phyloP scores from a whole-genome alignment of 306 rosid genomes.

The Vicia villosa region DNA sequence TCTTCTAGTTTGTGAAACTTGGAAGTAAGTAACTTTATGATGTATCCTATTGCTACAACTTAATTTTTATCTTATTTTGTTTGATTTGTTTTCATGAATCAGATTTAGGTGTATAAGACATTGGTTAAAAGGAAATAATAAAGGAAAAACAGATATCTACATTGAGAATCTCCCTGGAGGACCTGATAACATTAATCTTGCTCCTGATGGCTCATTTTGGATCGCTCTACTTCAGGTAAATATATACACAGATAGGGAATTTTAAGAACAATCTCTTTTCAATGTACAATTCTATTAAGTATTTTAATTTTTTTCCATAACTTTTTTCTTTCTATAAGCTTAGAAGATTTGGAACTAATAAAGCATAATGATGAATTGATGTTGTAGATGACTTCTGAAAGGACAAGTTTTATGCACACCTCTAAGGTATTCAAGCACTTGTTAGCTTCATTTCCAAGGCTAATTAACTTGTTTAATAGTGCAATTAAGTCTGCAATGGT shows the following conservation, averaged over 20 bases:
- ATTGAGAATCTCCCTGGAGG: slow-evolving; percentile 71
- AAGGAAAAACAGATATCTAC: slow-evolving; percentile 58
- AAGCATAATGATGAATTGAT: background rate
- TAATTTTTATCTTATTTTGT: no score
- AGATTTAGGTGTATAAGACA: slow-evolving; percentile 57
- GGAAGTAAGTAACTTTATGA: slow-evolving; percentile 50
- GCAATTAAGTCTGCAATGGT: slow-evolving; percentile 44
- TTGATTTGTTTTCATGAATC: slow-evolving; percentile 13
- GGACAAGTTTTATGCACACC: slow-evolving; percentile 47
- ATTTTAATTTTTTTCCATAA: no score
- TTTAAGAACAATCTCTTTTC: background rate
- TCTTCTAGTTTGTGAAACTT: slow-evolving; percentile 59
- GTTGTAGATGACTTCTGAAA: slow-evolving; percentile 38
- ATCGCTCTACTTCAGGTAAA: slow-evolving; percentile 56
- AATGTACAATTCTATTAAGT: no score
- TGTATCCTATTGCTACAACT: no score
- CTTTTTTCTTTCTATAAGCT: no score
- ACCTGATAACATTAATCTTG: slow-evolving; percentile 76
- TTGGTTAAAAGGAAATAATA: slow-evolving; percentile 62
- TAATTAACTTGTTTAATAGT: slow-evolving; percentile 37
- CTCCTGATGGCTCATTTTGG: slow-evolving; percentile 83
- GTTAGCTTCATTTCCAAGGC: slow-evolving; percentile 55
- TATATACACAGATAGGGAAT: no score
- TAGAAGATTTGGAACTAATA: no score
- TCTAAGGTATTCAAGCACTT: slow-evolving; percentile 51